Conservation (phyloP, 208 protist species). For the Wallacemonas sp. region DNA sequence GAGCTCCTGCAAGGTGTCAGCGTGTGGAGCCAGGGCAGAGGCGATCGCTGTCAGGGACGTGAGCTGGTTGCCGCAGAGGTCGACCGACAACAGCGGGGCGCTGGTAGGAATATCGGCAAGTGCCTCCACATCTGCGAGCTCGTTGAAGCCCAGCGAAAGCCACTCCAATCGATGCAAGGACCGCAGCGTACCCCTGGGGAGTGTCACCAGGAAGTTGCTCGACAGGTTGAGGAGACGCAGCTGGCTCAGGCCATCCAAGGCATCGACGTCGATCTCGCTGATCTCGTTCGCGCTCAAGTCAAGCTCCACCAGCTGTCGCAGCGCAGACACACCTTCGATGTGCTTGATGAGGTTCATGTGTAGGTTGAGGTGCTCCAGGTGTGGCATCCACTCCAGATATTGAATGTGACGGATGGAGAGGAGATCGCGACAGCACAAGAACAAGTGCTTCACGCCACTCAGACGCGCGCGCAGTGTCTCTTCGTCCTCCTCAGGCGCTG, state of each 20-base stretch:
- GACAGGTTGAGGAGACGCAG: slow-evolving; percentile 73
- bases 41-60: slow-evolving; percentile 27
- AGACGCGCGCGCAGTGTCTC: neutral
- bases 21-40: slow-evolving; percentile 33
- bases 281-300: slow-evolving; percentile 85
- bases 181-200: slow-evolving; percentile 26
- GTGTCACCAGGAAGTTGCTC: slow-evolving; percentile 48
- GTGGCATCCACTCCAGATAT: slow-evolving; percentile 47
- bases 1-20: slow-evolving; percentile 38
- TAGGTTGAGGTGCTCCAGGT: slow-evolving; percentile 55
- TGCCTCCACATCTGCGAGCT: slow-evolving; percentile 38
- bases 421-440: slow-evolving; percentile 61
- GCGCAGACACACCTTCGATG: slow-evolving; percentile 30
- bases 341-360: slow-evolving; percentile 77
- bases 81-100: slow-evolving; percentile 48
- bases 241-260: slow-evolving; percentile 42
- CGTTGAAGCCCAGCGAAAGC: slow-evolving; percentile 79
- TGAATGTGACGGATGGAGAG: slow-evolving; percentile 68
- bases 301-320: slow-evolving; percentile 62
- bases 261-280: slow-evolving; percentile 17
- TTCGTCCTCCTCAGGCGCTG: slow-evolving; percentile 1
- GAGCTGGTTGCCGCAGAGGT: slow-evolving; percentile 73
- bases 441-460: slow-evolving; percentile 26
- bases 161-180: slow-evolving; percentile 51
- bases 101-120: slow-evolving; percentile 41